A percentile compares a stretch with the other conserved stretches of the same genome.
Conservation (phyloP, 106 monocot genomes). For the Dendrobium chrysotoxum region DNA sequence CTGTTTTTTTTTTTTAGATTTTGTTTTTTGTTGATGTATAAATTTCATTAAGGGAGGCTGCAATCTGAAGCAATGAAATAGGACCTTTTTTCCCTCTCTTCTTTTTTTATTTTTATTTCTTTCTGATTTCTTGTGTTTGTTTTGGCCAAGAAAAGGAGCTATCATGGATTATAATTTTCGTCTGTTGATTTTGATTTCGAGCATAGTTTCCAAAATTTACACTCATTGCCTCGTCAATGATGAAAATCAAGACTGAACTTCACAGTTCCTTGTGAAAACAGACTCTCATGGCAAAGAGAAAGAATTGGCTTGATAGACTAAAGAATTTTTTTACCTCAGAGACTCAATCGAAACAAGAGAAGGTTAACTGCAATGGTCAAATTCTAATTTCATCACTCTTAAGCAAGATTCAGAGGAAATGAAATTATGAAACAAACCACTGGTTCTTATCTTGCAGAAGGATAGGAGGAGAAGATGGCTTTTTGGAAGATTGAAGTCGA, state of each 20-base stretch:
- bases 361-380: conserved; percentile 25
- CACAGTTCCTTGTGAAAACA: conserved; percentile 10
- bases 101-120: neutral
- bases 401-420: no score
- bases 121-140: no score
- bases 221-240: no score
- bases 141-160: no score
- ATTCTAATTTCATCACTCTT: no score
- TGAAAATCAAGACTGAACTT: neutral
- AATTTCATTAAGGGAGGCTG: neutral
- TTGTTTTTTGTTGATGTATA: neutral
- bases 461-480: conserved; percentile 63
- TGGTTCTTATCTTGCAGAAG: conserved; percentile 19
- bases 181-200: no score
- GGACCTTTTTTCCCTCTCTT: neutral
- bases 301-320: conserved; percentile 50
- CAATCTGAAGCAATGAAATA: neutral
- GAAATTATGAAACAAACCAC: no score
- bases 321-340: conserved; percentile 44
- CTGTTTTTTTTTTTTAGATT: no score
- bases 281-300: conserved; percentile 52
- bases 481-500: conserved; percentile 41
- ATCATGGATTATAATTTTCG: no score
- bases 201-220: no score
- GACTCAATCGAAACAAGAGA: conserved; percentile 43